Base-by-base conservation (phyloP, 805 yeast genomes). In the Komagataella pseudopastoris region DNA sequence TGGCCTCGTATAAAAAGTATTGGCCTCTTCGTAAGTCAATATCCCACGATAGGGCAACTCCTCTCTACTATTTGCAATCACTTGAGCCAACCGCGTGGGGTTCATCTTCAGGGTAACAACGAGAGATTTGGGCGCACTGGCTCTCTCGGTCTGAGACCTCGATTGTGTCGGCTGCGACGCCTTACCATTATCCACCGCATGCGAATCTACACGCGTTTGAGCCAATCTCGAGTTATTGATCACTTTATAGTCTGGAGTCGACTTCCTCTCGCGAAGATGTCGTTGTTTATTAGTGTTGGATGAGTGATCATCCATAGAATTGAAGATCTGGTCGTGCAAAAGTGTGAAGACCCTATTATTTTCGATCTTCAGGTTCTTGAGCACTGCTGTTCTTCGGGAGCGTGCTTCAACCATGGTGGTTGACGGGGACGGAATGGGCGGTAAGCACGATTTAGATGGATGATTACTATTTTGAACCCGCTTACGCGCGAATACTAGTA, bases 41-140 rank as follows among this genome's bases (percentile, higher is more conserved):
- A 85, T 74, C 0, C 93, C 93, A 49, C 83, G 68, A 56, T 76
- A 85, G 0, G 95, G 93, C 24, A 80, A 59, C 51, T 82, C 84
- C n/a, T 71, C 69, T 47, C 50, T 17, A 16, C 51, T 12, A 36
- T 23, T 10, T 46, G 49, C 7, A n/a, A 22, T 14, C n/a, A 22
- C 24, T 49, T 46, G 23, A 36, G 47, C n/a, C 46, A 20, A 39
- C 44, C 51, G 16, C 45, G 48, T 43, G 39, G n/a, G 39, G 22
- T 20, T 16, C 47, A 14, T 48, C 7, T 30, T 24, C 20, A 48
- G 14, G 18, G 49, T 39, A 14, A 14, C 49, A 6, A 23, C 17
- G 5, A 48, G 23, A 48, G 49, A 18, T 14, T 20, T 30, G 46
- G 16, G 17, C 2, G 18, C 4, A n/a, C 47, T 20, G 16, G 23